phyloP scores from a whole-genome alignment of 257 asterid genomes.

The Ligustrum vulgare region DNA sequence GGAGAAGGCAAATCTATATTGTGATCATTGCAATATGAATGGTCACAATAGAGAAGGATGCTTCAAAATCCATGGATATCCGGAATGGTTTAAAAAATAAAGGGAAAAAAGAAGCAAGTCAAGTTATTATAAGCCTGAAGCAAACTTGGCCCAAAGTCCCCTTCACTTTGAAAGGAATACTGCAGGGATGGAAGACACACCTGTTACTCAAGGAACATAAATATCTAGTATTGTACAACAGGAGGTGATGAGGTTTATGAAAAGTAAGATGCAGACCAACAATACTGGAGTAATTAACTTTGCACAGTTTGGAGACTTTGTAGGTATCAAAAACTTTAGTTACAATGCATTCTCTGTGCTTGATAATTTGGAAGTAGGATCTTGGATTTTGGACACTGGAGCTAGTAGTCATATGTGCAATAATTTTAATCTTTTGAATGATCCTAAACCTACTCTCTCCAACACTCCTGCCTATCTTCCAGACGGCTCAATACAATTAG shows the following conservation, averaged over 20 bases:
- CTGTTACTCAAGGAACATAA: too few relatives aligned
- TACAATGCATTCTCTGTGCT: too few relatives aligned
- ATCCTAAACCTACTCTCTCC: background rate
- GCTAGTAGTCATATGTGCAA: too few relatives aligned
- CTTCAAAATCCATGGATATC: background rate
- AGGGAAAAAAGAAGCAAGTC: background rate
- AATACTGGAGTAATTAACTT: background rate
- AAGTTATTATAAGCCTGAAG: background rate
- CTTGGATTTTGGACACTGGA: too few relatives aligned
- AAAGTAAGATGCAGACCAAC: background rate
- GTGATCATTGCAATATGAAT: background rate
- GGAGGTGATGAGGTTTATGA: too few relatives aligned
- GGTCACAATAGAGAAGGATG: background rate
- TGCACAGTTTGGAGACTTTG: background rate
- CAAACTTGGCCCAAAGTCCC: background rate
- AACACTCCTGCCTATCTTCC: background rate
- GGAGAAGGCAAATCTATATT: background rate
- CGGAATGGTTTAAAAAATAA: background rate
- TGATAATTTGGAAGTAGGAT: too few relatives aligned
- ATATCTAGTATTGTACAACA: background rate
- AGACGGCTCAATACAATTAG: background rate
- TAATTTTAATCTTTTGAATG: too few relatives aligned
- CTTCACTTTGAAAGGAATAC: background rate
- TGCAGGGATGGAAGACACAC: background rate
- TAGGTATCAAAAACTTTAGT: background rate